Conservation (phyloP, 192 early-diverging fungal species). For the Coemansia nantahalensis region DNA sequence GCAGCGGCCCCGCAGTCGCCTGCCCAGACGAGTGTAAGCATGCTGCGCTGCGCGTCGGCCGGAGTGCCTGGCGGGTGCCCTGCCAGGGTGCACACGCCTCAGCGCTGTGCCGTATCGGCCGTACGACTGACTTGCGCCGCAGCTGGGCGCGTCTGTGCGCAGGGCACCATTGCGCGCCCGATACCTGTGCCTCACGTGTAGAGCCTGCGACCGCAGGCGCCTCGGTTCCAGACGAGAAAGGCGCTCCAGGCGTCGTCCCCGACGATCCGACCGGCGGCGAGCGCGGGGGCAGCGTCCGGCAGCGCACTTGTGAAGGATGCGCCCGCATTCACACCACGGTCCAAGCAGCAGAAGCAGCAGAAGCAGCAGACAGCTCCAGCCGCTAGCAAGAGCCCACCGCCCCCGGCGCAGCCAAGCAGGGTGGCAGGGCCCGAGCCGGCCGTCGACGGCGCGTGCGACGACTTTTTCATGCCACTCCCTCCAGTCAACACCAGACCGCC, state of each 20-base stretch:
- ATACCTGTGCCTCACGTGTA: neutral
- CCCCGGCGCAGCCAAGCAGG: too few species aligned
- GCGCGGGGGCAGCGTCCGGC: constrained; percentile 2
- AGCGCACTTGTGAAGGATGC: constrained; percentile 15
- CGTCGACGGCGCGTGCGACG: too few species aligned
- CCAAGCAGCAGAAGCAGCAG: constrained; percentile 4
- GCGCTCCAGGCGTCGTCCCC: constrained; percentile 48
- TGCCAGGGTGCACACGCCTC: too few species aligned
- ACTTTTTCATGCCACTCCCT: constrained; percentile 20
- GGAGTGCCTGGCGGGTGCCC: too few species aligned
- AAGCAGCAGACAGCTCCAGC: neutral
- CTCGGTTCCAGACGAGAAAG: constrained; percentile 6
- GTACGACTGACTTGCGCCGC: too few species aligned
- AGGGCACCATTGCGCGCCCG: too few species aligned
- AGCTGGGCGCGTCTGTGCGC: too few species aligned
- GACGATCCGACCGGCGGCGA: constrained; percentile 33
- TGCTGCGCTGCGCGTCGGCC: neutral
- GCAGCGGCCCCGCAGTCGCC: neutral
- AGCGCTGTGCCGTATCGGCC: too few species aligned
- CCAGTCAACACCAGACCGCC: constrained; percentile 57
- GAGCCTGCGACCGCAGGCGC: constrained; percentile 5
- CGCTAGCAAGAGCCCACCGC: neutral
- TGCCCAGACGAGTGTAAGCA: constrained; percentile 4
- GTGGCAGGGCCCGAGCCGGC: too few species aligned
- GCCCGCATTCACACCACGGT: constrained; percentile 33